These are phyloP conservation scores for Leccinum fibrillosum DNA, from an alignment of 768 basidiomycete species.

Conservation along the genomic window DNA sequence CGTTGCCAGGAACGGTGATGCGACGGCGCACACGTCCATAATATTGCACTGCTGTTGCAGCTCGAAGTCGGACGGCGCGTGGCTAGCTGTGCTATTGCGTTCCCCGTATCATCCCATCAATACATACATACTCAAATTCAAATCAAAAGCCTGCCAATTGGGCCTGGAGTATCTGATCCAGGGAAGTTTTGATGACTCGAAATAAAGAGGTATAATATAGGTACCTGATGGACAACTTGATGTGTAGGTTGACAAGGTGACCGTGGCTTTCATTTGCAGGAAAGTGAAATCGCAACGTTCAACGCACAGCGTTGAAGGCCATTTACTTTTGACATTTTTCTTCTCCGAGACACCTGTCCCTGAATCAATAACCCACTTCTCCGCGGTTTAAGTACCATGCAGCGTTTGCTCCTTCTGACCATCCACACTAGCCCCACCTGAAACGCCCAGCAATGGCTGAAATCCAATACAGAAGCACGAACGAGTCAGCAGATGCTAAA, in stretches of 20 bases:
- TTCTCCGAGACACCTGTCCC: not conserved
- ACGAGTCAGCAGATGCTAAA: not conserved
- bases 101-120: no score
- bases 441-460: constrained; percentile 4
- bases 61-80: not conserved
- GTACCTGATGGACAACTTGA: not conserved
- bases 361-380: constrained; percentile 1
- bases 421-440: not conserved
- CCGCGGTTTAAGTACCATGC: constrained; percentile 5
- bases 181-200: not conserved
- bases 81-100: not conserved
- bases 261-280: not conserved
- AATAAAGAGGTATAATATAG: not conserved
- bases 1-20: not conserved
- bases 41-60: not conserved
- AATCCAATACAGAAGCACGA: not conserved
- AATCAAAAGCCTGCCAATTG: not conserved
- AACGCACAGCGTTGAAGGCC: not conserved
- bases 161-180: not conserved
- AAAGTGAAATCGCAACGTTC: not conserved
- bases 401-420: not conserved
- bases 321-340: not conserved
- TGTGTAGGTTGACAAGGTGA: not conserved
- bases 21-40: not conserved
- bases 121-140: no score